Conservation (phyloP, 2,329 filamentous ascomycete species). For the Scedosporium apiospermum region DNA sequence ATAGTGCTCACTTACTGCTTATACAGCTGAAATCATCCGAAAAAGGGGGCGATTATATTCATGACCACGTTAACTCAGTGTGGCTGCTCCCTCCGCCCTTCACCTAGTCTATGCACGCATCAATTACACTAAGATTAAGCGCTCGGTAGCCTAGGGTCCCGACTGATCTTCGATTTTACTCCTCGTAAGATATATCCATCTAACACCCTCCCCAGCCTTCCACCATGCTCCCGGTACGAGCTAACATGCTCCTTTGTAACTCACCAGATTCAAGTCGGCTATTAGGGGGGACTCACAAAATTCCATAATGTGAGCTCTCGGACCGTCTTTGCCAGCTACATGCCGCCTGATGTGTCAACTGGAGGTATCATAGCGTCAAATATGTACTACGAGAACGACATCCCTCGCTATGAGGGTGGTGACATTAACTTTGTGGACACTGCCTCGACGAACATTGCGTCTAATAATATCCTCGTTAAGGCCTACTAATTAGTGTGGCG, state of each 20-base stretch:
- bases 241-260: constrained; percentile 13
- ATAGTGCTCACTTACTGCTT: too few species aligned
- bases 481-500: constrained; percentile 45
- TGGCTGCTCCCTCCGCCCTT: too few species aligned
- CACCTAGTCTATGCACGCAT: too few species aligned
- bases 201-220: too few species aligned
- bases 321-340: constrained; percentile 49
- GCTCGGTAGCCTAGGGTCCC: too few species aligned
- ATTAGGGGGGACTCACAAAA: constrained; percentile 40
- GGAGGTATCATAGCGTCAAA: constrained; percentile 34
- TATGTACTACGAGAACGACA: constrained; percentile 37
- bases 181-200: too few species aligned
- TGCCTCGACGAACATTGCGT: constrained; percentile 33
- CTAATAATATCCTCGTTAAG: constrained; percentile 37
- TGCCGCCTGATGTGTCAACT: constrained; percentile 32
- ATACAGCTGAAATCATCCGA: too few species aligned
- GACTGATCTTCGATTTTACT: too few species aligned
- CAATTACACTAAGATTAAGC: too few species aligned
- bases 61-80: too few species aligned
- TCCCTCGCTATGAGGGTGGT: constrained; percentile 30
- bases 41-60: too few species aligned
- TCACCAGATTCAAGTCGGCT: constrained; percentile 36
- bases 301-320: constrained; percentile 50
- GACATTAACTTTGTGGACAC: constrained; percentile 38
- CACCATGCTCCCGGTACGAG: too few species aligned